phyloP scores from a whole-genome alignment of 345 rosid species.

The Excoecaria agallocha region DNA sequence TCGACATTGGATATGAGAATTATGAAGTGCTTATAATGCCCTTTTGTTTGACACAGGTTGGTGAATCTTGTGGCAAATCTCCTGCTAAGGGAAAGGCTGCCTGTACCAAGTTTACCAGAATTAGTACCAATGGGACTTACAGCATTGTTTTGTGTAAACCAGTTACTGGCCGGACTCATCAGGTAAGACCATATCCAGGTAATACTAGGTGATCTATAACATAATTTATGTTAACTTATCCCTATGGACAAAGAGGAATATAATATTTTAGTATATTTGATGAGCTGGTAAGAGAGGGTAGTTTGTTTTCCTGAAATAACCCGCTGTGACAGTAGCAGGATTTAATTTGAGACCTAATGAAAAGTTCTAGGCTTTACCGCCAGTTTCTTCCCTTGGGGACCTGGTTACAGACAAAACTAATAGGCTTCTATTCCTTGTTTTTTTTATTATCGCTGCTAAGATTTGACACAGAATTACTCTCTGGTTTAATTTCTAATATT shows the following conservation, averaged over 20 bases:
- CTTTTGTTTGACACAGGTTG: conserved; percentile 41
- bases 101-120: conserved; percentile 81
- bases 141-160: conserved; percentile 91
- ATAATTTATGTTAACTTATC: not conserved
- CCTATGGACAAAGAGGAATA: not conserved
- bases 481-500: not conserved
- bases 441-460: not conserved
- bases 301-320: not conserved
- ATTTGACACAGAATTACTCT: not conserved
- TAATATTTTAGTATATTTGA: not conserved
- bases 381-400: not conserved
- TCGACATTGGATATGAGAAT: not conserved
- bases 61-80: conserved; percentile 36
- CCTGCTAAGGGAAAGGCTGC: conserved; percentile 68
- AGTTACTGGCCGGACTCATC: conserved; percentile 93
- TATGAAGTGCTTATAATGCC: conserved; percentile 6
- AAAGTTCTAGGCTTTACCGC: not conserved
- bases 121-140: conserved; percentile 68
- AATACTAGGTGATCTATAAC: not conserved
- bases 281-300: not conserved
- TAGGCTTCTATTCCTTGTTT: not conserved
- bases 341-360: not conserved
- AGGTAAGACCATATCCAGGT: conserved; percentile 42
- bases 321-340: not conserved
- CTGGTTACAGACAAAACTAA: not conserved